These are phyloP conservation scores for Plectosphaerella plurivora DNA, from an alignment of 2,329 filamentous ascomycete genomes.

Conservation along the genomic window DNA sequence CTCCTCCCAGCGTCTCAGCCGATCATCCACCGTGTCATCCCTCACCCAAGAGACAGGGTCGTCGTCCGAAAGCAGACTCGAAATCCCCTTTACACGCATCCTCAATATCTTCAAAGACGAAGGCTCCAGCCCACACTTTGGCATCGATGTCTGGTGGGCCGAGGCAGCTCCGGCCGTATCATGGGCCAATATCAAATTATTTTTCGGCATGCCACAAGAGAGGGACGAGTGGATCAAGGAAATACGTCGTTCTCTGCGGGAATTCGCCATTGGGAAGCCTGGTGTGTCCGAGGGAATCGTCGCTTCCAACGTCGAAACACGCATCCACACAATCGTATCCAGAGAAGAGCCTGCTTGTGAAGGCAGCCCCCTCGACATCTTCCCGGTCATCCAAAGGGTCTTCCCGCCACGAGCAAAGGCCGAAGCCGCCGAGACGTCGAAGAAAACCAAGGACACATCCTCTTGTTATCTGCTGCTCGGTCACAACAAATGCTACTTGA, in stretches of 20 bases:
- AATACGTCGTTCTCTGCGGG: conserved; percentile 36
- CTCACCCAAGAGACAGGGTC: conserved; percentile 20
- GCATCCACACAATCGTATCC: conserved; percentile 42
- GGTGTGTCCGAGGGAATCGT: conserved; percentile 28
- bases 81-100: conserved; percentile 45
- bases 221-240: conserved; percentile 45
- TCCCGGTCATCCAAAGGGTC: conserved; percentile 47
- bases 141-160: conserved; percentile 55
- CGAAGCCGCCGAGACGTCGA: conserved; percentile 35
- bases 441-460: conserved; percentile 42
- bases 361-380: conserved; percentile 31
- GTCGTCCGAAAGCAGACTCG: conserved; percentile 33
- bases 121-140: conserved; percentile 42
- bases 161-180: conserved; percentile 35
- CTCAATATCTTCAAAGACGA: conserved; percentile 50
- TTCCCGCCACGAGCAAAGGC: conserved; percentile 33
- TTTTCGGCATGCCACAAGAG: conserved; percentile 43
- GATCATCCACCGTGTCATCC: conserved; percentile 16
- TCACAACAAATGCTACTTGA: conserved; percentile 46
- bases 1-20: conserved; percentile 13
- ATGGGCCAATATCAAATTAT: conserved; percentile 43
- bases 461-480: conserved; percentile 52
- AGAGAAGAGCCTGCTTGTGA: conserved; percentile 34
- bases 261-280: conserved; percentile 26
- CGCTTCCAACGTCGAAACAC: conserved; percentile 41